Evolutionary conservation across 495 filamentous ascomycete genomes (phyloP), one percentile per base, ranked within the genome.

Genomic region (Penicillium pancosmium): DNA sequence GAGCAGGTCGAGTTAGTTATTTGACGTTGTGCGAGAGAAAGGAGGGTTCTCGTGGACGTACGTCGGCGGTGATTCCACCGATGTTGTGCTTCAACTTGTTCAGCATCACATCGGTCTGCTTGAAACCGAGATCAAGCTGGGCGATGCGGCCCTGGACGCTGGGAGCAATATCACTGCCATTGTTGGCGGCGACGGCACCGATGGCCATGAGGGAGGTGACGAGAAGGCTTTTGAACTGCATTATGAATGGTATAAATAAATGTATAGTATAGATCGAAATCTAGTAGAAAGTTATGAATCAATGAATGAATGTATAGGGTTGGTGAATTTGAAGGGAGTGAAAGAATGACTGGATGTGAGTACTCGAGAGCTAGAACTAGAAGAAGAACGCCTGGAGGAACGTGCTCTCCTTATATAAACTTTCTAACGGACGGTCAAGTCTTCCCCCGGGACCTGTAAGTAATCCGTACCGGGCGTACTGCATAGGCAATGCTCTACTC

Each of bases 201-300:
- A 53, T 41, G 31, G 56, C 40, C 35, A 59, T 50, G 50, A 23
- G 27, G 41, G 50, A 52, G 41, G 50, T 50, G 12, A 59, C 7
- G 50, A 59, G 56, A 44, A 59, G 16, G 56, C 50, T 59, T 18
- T 53, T 59, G 40, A 59, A 54, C 41, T 59, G 56, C 56, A 59
- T 59, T 35, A 27, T 59, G 40, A 52, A 49, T 33, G 27, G 36
- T 43, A 40, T 57, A 19, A 41, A 19, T 23, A 16, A 16, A 34
- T 40, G 31, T 31, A 33, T 38, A 18, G 15, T 13, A 31, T 23
- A 43, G 51, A 54, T 43, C 36, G 51, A 27, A 11, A 27, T 54
- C 40, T 54, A 41, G 51, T 54, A 41, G 51, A 44, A 44, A n/a
- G 46, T 48, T 48, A 48, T 27, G 46, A 27, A 23, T 9, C 21